phyloP scores from a whole-genome alignment of 768 basidiomycete genomes.

The Roridomyces roridus region DNA sequence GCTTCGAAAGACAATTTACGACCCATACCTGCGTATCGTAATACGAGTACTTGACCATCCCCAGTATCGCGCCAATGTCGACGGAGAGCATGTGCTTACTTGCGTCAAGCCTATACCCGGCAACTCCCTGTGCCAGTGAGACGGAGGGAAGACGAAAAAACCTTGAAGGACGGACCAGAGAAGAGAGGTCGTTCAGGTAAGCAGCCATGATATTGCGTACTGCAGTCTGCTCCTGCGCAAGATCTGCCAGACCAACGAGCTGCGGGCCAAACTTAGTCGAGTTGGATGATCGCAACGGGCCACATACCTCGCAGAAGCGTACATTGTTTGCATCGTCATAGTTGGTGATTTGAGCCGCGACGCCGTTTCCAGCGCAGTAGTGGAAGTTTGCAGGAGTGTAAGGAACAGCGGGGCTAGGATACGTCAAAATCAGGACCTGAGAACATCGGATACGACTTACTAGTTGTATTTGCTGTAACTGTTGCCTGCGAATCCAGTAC shows the following conservation, averaged over 20 bases:
- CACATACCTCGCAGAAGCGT: constrained; percentile 11
- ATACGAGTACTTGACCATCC: too few relatives aligned
- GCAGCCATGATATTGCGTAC: constrained; percentile 4
- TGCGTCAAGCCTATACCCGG: too few relatives aligned
- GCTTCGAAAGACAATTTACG: too few relatives aligned
- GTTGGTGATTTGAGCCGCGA: constrained; percentile 5
- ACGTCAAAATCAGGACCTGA: not conserved
- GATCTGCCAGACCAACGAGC: constrained; percentile 15
- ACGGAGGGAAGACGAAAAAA: constrained; percentile 10
- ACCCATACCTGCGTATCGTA: too few relatives aligned
- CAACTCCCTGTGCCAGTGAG: constrained; percentile 4
- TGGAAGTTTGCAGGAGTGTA: constrained; percentile 17
- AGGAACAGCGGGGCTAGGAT: constrained; percentile 8
- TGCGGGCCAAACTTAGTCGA: too few relatives aligned
- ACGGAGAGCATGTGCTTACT: too few relatives aligned
- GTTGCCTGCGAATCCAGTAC: constrained; percentile 17
- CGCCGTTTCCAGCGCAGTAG: constrained; percentile 12
- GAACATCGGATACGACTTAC: constrained; percentile 2
- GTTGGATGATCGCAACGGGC: too few relatives aligned
- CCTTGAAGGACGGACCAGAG: constrained; percentile 12
- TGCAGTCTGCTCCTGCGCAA: constrained; percentile 12
- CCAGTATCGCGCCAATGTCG: too few relatives aligned
- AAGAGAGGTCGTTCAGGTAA: constrained; percentile 12
- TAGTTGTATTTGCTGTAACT: constrained; percentile 18
- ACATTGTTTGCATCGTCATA: constrained; percentile 5